phyloP scores from a whole-genome alignment of 495 filamentous ascomycete species.

The Aspergillus mulundensis region DNA sequence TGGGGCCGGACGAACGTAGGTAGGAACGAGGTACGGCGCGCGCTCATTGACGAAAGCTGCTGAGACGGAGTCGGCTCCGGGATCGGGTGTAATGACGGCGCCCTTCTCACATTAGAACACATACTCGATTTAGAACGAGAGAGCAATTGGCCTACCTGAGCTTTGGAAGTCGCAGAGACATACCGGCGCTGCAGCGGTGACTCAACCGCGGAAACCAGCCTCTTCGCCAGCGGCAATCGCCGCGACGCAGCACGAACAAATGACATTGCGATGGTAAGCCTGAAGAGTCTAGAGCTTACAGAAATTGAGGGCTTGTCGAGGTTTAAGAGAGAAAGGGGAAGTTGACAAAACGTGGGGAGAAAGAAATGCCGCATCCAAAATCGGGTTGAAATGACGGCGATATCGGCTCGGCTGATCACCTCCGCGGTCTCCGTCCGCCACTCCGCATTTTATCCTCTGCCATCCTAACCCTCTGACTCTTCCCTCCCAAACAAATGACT shows the following conservation, averaged over 20 bases:
- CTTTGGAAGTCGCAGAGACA: conserved; percentile 26
- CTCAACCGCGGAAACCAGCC: conserved; percentile 29
- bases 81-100: conserved; percentile 72
- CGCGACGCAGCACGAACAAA: conserved; percentile 37
- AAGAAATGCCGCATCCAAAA: conserved; percentile 10
- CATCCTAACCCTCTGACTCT: not conserved
- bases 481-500: not conserved
- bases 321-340: not conserved
- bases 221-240: conserved; percentile 35
- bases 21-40: conserved; percentile 85
- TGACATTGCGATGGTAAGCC: conserved; percentile 14
- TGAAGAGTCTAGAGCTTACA: conserved; percentile 12
- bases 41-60: conserved; percentile 68
- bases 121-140: not conserved
- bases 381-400: conserved; percentile 12
- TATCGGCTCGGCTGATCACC: conserved; percentile 26
- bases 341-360: conserved; percentile 5
- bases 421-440: conserved; percentile 5
- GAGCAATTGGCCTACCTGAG: conserved; percentile 23
- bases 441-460: conserved; percentile 7
- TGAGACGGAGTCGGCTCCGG: conserved; percentile 69
- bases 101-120: conserved; percentile 49
- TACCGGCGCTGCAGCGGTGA: conserved; percentile 39
- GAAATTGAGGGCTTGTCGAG: not conserved
- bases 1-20: conserved; percentile 85